A percentile compares a stretch with the other conserved stretches of the same genome.
Conservation (phyloP, 2,329 filamentous ascomycete species). For the Bretziella fagacearum region DNA sequence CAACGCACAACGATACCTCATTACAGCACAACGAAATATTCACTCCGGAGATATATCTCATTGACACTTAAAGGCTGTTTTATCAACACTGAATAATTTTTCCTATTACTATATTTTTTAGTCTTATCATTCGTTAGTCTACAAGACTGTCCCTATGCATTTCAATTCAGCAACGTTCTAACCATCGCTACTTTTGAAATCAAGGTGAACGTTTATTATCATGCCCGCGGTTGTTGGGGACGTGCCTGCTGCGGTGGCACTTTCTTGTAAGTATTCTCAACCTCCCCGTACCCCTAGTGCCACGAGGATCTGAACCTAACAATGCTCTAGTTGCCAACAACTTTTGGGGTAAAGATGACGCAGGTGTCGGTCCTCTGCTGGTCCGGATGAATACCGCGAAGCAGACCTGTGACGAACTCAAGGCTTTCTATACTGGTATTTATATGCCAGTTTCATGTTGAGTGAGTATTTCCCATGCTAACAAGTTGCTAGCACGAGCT, state of each 20-base stretch:
- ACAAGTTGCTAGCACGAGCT: slow-evolving; percentile 38
- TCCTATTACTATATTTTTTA: too few relatives aligned
- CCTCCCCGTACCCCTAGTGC: neutral
- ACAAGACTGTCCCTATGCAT: too few relatives aligned
- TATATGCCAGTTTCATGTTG: slow-evolving; percentile 7
- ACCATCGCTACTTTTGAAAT: too few relatives aligned
- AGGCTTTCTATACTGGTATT: slow-evolving; percentile 71
- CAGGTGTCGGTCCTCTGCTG: slow-evolving; percentile 76
- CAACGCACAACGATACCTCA: too few relatives aligned
- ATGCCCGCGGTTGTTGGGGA: slow-evolving; percentile 48
- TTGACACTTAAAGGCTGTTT: too few relatives aligned
- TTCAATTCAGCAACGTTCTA: too few relatives aligned
- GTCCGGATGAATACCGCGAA: slow-evolving; percentile 93
- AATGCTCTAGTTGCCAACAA: slow-evolving; percentile 74
- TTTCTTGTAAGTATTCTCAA: slow-evolving; percentile 51
- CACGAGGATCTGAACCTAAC: neutral
- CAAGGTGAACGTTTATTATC: slow-evolving; percentile 8
- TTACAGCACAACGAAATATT: too few relatives aligned
- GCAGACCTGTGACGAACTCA: slow-evolving; percentile 84
- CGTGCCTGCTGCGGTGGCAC: slow-evolving; percentile 44
- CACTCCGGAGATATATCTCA: too few relatives aligned
- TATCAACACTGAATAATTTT: too few relatives aligned
- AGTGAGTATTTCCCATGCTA: neutral
- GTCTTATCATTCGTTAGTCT: too few relatives aligned
- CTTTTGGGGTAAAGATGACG: slow-evolving; percentile 99